Base-by-base conservation (phyloP, 1,284 basidiomycete genomes). In the Trichosporon faecale region DNA sequence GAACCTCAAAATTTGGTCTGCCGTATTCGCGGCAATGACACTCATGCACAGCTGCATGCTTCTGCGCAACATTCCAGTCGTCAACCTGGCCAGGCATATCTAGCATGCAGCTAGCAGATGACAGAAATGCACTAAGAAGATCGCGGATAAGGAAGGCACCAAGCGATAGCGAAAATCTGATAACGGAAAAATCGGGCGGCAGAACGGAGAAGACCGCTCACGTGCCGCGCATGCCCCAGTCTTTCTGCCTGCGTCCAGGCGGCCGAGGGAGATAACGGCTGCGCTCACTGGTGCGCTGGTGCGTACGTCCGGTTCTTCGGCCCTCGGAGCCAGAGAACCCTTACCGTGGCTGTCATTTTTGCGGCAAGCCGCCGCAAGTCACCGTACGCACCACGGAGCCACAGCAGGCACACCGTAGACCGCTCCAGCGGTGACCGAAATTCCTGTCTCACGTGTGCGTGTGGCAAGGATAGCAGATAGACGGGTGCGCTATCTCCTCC, bases 231-330 rank as follows among this genome's bases (percentile, higher is more conserved):
- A 52, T 52, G 49, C 49, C 49, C 7, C 49, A n/a, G n/a, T 2
- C 4, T 12, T 7, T 18, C 2, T 9, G 44, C 18, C 8, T 4
- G 16, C 25, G 25, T 1, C 11, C 9, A 44, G 49, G 21, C 49
- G 49, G 49, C 49, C 49, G 49, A 52, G 49, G 40, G 49, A 52
- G 49, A 52, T 52, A 52, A 52, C 49, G 49, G 49, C 49, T 52
- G 49, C 44, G 14, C 23, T 52, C 7, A 52, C 21, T 52, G 49
- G 49, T n/a, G n/a, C n/a, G n/a, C n/a, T n/a, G n/a, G 11, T 18
- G 35, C 40, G n/a, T 44, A 44, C 12, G 18, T 52, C 49, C 49
- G 23, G 49, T 21, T 23, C 23, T 52, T 52, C 49, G 49, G 23
- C 11, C 49, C 49, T 23, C 49, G 49, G 49, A 52, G 49, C 40